Evolutionary conservation across 1,139 yeast genomes (phyloP), one percentile per base, ranked within the genome.

Genomic region (Blastobotrys petasosporus): DNA sequence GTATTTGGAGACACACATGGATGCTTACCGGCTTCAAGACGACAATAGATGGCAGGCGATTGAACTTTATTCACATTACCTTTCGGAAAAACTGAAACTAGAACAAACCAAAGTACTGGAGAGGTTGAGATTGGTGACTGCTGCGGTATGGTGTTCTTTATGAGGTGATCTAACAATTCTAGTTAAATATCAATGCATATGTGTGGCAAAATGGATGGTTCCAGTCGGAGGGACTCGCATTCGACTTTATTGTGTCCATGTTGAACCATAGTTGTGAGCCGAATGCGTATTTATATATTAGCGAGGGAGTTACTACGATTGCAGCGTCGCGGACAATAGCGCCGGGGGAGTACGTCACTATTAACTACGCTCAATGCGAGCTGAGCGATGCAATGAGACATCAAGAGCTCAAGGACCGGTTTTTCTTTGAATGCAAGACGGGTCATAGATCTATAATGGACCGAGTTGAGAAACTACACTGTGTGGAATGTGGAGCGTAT

Each of bases 221-320:
- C 17, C 31, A 34, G 4, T 29, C 12, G 2, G n/a, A 28, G 4
- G 46, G 46, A 4, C 16, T 35, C n/a, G 46, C 39, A 30, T 43
- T 43, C 33, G 46, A 43, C 20, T 23, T 23, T 3, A 5, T 37
- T 2, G 38, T 43, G 11, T 16, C 46, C 9, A 29, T 23, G 30
- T 25, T 34, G 8, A 28, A 37, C n/a, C 46, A 43, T 20, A 12
- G 30, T 23, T 43, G 46, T 23, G 28, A 38, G n/a, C 46, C 42
- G 9, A 43, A 43, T 20, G 30, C 39, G 16, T 34, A 11, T 23
- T 4, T 28, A 4, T 12, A 17, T 6, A 11, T 33, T 8, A 32
- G 16, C 4, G 31, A 29, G 8, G 15, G 34, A 2, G 13, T 12
- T n/a, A 41, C 32, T 30, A 12, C 16, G 30, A 15, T 41, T 11